These are phyloP conservation scores for Physcomitrium patens DNA, from an alignment of 225 moss, liverwort and hornwort genomes.

Conservation along the genomic window DNA sequence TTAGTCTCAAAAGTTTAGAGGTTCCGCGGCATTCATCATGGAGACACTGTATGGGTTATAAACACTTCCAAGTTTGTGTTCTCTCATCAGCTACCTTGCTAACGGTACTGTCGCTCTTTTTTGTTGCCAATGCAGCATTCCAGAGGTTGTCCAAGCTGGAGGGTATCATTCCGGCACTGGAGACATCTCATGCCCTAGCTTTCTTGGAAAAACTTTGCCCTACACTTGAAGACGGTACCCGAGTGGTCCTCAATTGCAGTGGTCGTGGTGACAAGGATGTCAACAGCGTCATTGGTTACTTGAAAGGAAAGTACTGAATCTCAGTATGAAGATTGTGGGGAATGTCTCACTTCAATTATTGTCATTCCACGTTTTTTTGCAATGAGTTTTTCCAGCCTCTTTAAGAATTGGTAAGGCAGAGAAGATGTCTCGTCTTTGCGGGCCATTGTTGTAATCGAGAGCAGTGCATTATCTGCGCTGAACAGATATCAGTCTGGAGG, in stretches of 20 bases:
- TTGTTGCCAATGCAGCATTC: slow-evolving; percentile 67
- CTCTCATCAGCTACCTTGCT: neutral
- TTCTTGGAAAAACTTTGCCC: slow-evolving; percentile 89
- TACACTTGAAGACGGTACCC: slow-evolving; percentile 71
- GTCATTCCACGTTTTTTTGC: slow-evolving; percentile 29
- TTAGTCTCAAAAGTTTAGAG: neutral
- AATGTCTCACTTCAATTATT: neutral
- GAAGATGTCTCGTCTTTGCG: slow-evolving; percentile 10
- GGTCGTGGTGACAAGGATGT: slow-evolving; percentile 99
- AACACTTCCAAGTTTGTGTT: neutral
- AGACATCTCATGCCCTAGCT: slow-evolving; percentile 93
- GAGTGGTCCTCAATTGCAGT: slow-evolving; percentile 83
- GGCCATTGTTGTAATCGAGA: neutral
- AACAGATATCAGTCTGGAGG: too few species aligned
- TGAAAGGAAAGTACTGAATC: slow-evolving; percentile 55
- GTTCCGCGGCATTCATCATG: neutral
- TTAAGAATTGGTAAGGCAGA: slow-evolving; percentile 10
- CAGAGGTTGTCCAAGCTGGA: slow-evolving; percentile 79
- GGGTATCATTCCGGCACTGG: slow-evolving; percentile 94
- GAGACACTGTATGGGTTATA: too few species aligned
- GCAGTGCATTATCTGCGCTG: too few species aligned
- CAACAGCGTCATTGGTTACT: slow-evolving; percentile 74
- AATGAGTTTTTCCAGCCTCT: slow-evolving; percentile 16
- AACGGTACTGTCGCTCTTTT: neutral
- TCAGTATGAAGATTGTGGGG: neutral